Evolutionary conservation across 2,329 filamentous ascomycete species (phyloP).

Genomic region (Laburnicola sp.): DNA sequence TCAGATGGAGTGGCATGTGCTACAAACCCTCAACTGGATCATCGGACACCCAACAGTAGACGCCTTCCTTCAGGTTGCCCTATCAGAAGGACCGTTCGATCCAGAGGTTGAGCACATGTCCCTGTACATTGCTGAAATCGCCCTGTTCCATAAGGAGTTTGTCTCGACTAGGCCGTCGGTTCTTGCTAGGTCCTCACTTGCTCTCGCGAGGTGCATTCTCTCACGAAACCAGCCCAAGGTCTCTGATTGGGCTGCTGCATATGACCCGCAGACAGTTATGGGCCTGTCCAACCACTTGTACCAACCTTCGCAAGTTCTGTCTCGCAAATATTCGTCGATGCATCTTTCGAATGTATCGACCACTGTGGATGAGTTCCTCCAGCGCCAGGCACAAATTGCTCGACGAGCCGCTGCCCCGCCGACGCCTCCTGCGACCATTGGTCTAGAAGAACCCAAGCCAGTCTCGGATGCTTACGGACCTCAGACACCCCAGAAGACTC

Average conservation of each 20-base stretch:
- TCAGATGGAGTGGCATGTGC: constrained; percentile 99
- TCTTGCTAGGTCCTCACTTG: constrained; percentile 84
- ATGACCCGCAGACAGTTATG: constrained; percentile 68
- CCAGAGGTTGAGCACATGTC: constrained; percentile 93
- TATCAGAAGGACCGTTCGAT: constrained; percentile 74
- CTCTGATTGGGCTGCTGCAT: constrained; percentile 72
- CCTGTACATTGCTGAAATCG: constrained; percentile 90
- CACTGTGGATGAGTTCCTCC: constrained; percentile 68
- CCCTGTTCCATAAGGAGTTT: constrained; percentile 95
- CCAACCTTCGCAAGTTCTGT: constrained; percentile 67
- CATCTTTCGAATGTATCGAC: constrained; percentile 67
- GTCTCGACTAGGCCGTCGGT: constrained; percentile 89
- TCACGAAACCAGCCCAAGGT: constrained; percentile 75
- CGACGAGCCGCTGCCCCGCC: constrained; percentile 50
- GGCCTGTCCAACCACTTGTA: constrained; percentile 67
- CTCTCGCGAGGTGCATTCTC: constrained; percentile 83
- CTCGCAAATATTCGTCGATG: constrained; percentile 68
- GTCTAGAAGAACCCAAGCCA: constrained; percentile 53
- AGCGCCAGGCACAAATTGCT: constrained; percentile 58
- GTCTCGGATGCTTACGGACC: constrained; percentile 58
- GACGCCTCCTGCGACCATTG: constrained; percentile 63
- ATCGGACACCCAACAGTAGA: constrained; percentile 96
- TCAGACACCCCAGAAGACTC: constrained; percentile 77
- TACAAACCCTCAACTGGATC: constrained; percentile 95
- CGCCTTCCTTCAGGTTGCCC: constrained; percentile 85